Conservation (phyloP, 805 yeast species). For the Starmerella vaccinii region DNA sequence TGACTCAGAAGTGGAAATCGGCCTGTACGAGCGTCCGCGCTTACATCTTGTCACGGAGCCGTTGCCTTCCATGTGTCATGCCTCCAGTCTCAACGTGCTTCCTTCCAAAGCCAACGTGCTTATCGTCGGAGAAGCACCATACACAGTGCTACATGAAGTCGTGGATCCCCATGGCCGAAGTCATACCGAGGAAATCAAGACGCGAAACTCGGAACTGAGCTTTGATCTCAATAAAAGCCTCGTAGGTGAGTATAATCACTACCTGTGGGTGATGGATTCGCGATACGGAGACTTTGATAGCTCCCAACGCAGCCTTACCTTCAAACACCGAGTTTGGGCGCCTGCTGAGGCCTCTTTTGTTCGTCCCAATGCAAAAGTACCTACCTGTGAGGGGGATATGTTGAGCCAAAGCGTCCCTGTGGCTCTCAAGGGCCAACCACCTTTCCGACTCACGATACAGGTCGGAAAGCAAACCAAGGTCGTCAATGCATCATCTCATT, state of each 20-base stretch:
- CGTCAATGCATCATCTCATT: background rate
- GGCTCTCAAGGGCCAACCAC: constrained; percentile 16
- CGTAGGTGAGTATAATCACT: constrained; percentile 19
- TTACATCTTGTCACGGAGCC: constrained; percentile 32
- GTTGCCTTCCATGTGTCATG: constrained; percentile 10
- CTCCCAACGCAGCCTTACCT: constrained; percentile 2
- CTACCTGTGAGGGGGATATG: constrained; percentile 7
- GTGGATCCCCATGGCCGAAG: constrained; percentile 20
- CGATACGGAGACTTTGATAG: constrained; percentile 20
- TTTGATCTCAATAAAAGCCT: background rate
- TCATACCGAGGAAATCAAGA: background rate
- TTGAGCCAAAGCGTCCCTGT: constrained; percentile 8
- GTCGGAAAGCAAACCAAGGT: constrained; percentile 5
- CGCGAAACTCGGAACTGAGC: background rate
- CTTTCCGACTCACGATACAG: constrained; percentile 12
- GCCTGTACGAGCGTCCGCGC: constrained; percentile 40
- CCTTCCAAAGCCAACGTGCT: constrained; percentile 1
- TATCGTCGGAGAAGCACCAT: constrained; percentile 24
- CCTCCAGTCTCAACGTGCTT: background rate
- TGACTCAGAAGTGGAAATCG: constrained; percentile 34
- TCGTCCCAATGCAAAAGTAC: background rate
- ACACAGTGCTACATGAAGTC: constrained; percentile 21
- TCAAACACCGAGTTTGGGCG: constrained; percentile 16
- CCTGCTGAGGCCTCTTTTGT: constrained; percentile 12
- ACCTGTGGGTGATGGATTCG: constrained; percentile 23